Base-by-base conservation (phyloP, 306 rosid genomes). In the Ceratonia siliqua region DNA sequence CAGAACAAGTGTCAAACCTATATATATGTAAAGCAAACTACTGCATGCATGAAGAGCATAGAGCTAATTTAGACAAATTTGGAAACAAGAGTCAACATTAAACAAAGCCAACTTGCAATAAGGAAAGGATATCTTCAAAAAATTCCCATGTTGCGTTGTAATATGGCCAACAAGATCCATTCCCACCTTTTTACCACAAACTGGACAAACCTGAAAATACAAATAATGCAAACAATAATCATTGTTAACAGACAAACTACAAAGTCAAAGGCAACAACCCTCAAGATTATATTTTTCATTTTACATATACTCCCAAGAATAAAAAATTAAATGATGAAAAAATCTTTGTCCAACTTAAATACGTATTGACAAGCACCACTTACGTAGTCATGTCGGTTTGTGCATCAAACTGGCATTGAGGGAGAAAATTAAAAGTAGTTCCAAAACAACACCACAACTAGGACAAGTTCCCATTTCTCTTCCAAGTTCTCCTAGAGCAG, bases 71-170 rank as follows among this genome's bases (percentile, higher is more conserved):
- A 45, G 62, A 45, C 42, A 36, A 21, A 32, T 27, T 25, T 32
- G 56, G 43, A 4, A 64, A 46, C 46, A 27, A 24, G 67, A 43
- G 5, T 4, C 32, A 9, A 61, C 17, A 5, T 1, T 0, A 77
- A 48, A 64, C 33, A 36, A 27, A 71, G 35, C 3, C 42, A 58
- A 62, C 15, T 54, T 32, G 65, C 64, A 32, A 52, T 63, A 22
- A 87, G 18, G 39, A 62, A 61, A 88, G 91, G 94, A 87, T 87
- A 89, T 89, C 82, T 85, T 87, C 55, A 89, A 82, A 32, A 89
- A 68, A 39, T 79, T 83, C 74, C 89, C 86, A 56, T 87, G 91
- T 54, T 87, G 90, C 3, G 56, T 79, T 41, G 91, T 85, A 74
- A 85, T 61, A 62, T 85, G 94, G 56, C 83, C 78, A 32, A 89